phyloP scores from a whole-genome alignment of 345 rosid genomes.

The Euphorbia pulcherrima region DNA sequence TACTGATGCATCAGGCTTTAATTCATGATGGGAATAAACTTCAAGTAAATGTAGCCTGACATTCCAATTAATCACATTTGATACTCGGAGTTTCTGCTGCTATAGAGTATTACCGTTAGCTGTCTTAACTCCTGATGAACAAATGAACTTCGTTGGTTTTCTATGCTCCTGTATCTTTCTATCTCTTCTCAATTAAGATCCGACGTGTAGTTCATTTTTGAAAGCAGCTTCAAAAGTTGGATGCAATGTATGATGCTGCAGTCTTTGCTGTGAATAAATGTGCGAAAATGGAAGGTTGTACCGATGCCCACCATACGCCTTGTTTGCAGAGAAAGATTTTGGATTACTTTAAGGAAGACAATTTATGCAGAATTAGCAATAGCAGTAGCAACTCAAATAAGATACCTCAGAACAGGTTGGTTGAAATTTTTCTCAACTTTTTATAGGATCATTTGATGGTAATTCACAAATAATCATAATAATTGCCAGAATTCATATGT shows the following conservation, averaged over 20 bases:
- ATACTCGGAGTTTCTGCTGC: neutral
- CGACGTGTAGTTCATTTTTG: constrained; percentile 11
- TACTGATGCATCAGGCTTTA: too few relatives aligned
- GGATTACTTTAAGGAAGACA: constrained; percentile 49
- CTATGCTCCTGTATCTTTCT: constrained; percentile 9
- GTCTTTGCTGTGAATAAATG: constrained; percentile 38
- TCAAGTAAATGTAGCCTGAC: neutral
- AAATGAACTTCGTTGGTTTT: neutral
- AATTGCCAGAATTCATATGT: neutral
- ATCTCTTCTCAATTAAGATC: neutral
- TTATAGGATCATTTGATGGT: neutral
- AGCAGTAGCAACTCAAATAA: constrained; percentile 27
- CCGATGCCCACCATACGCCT: constrained; percentile 42
- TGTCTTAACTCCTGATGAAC: neutral
- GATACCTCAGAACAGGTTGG: constrained; percentile 50
- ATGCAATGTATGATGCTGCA: constrained; percentile 46
- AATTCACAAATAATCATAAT: constrained; percentile 4
- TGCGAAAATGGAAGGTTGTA: constrained; percentile 43
- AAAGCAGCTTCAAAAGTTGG: constrained; percentile 47
- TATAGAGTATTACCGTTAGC: neutral
- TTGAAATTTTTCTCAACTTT: constrained; percentile 4
- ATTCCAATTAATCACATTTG: neutral
- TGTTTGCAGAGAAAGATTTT: constrained; percentile 54
- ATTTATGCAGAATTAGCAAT: constrained; percentile 17
- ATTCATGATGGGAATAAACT: constrained; percentile 6